phyloP scores from a whole-genome alignment of 169 alveolate genomes.

The Cryptosporidium ryanae region DNA sequence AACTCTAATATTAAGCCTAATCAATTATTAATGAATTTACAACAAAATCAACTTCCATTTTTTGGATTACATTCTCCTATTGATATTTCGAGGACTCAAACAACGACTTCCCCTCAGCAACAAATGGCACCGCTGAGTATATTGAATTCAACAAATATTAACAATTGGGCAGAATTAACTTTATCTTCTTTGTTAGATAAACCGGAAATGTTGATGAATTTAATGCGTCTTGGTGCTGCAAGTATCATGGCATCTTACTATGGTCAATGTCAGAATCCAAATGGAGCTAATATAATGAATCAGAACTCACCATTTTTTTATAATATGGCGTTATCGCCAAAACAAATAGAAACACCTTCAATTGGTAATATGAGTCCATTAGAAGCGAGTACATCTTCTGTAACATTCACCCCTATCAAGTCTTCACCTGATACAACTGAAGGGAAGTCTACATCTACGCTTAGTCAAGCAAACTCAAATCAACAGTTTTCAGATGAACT shows the following conservation, averaged over 20 bases:
- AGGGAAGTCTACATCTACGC: conserved; percentile 13
- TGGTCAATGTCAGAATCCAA: conserved; percentile 50
- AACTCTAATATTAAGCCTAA: conserved; percentile 23
- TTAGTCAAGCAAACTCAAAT: conserved; percentile 20
- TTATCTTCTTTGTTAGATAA: conserved; percentile 59
- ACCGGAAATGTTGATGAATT: conserved; percentile 62
- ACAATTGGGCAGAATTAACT: conserved; percentile 65
- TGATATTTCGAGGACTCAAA: conserved; percentile 14
- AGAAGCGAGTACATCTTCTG: conserved; percentile 24
- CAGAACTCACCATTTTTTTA: conserved; percentile 23
- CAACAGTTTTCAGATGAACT: conserved; percentile 63
- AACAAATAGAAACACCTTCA: conserved; percentile 42
- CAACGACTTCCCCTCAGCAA: conserved; percentile 33
- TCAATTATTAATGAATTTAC: conserved; percentile 32
- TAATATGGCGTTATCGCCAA: conserved; percentile 53
- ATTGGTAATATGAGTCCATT: too few relatives aligned
- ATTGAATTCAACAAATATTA: conserved; percentile 16
- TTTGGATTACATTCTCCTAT: conserved; percentile 42
- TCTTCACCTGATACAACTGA: conserved; percentile 40
- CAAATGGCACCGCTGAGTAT: conserved; percentile 44
- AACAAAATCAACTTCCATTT: conserved; percentile 29
- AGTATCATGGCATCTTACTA: conserved; percentile 68
- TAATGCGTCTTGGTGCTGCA: conserved; percentile 73
- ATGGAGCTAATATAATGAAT: conserved; percentile 4
- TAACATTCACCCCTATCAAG: conserved; percentile 60